A percentile compares a stretch with the other conserved stretches of the same genome.
These are phyloP conservation scores for Tephrocybe sp. DNA, from an alignment of 768 basidiomycete genomes.

Conservation along the genomic window DNA sequence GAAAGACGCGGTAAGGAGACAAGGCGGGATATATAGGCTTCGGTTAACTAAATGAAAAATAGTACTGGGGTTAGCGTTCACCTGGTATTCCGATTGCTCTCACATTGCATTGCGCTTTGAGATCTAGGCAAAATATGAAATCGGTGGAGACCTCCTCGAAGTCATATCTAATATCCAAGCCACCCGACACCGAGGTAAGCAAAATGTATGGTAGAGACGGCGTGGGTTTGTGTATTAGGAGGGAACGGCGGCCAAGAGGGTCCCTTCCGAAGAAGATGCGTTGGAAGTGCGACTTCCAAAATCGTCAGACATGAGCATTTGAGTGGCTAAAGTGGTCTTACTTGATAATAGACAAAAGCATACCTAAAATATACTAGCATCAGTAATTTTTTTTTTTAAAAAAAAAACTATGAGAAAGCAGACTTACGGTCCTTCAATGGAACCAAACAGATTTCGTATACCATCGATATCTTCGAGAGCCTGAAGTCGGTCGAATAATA, in stretches of 20 bases:
- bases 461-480: conserved; percentile 31
- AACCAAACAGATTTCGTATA: conserved; percentile 51
- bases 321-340: conserved; percentile 27
- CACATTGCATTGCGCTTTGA: conserved; percentile 20
- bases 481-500: conserved; percentile 38
- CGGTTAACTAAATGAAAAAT: conserved; percentile 2
- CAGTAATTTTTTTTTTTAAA: background rate
- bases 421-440: conserved; percentile 79
- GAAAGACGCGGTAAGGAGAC: conserved; percentile 15
- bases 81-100: background rate
- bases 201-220: conserved; percentile 48
- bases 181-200: conserved; percentile 64
- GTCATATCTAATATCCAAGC: conserved; percentile 39
- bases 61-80: too few species aligned
- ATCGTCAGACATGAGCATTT: conserved; percentile 3
- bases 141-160: conserved; percentile 65
- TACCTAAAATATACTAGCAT: conserved; percentile 53
- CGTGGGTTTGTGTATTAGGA: conserved; percentile 66
- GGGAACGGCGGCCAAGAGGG: conserved; percentile 83
- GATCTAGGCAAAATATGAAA: conserved; percentile 52
- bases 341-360: conserved; percentile 79
- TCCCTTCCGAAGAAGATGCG: conserved; percentile 75
- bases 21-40: conserved; percentile 14
- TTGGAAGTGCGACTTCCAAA: conserved; percentile 35
- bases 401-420: too few species aligned